Percentiles rank a stretch among this genome's conserved stretches.
These are phyloP conservation scores for Blepharisma stoltei DNA, from an alignment of 73 alveolate species.

Conservation along the genomic window DNA sequence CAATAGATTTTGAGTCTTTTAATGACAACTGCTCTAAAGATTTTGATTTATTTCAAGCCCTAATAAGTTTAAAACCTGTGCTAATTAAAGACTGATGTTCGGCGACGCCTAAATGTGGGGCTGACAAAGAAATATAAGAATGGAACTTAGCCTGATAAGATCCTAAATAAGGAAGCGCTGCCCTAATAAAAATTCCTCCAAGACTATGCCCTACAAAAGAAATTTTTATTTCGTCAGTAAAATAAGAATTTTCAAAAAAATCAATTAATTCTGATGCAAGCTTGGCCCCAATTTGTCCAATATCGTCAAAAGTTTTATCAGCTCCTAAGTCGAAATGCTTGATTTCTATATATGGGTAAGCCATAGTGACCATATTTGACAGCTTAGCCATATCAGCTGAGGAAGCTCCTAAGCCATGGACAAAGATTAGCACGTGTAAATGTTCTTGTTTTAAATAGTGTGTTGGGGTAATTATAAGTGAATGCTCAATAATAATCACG, in stretches of 20 bases:
- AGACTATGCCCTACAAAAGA: constrained; percentile 98
- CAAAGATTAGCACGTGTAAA: constrained; percentile 85
- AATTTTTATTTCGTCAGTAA: constrained; percentile 62
- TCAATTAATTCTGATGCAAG: constrained; percentile 84
- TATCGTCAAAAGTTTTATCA: constrained; percentile 72
- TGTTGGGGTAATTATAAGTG: no score
- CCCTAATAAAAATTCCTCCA: constrained; percentile 95
- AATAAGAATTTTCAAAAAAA: constrained; percentile 82
- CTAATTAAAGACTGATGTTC: constrained; percentile 62
- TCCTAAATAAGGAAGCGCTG: constrained; percentile 65
- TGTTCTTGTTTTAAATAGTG: background rate
- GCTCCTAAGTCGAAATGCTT: constrained; percentile 84
- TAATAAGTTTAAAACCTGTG: constrained; percentile 78
- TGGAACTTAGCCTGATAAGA: constrained; percentile 80
- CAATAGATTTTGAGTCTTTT: constrained; percentile 68
- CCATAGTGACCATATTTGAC: constrained; percentile 81
- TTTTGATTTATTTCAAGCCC: constrained; percentile 80
- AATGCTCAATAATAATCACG: no score
- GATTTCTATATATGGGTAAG: constrained; percentile 56
- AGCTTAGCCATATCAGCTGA: constrained; percentile 88
- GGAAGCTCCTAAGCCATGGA: constrained; percentile 97
- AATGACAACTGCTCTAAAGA: constrained; percentile 77
- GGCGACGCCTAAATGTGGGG: constrained; percentile 96
- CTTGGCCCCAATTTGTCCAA: constrained; percentile 88
- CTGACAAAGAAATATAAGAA: constrained; percentile 82